Evolutionary conservation across 371 early-diverging fungal genomes (phyloP), one percentile per base, ranked within the genome.

Genomic region (Rhizomucor pusillus): DNA sequence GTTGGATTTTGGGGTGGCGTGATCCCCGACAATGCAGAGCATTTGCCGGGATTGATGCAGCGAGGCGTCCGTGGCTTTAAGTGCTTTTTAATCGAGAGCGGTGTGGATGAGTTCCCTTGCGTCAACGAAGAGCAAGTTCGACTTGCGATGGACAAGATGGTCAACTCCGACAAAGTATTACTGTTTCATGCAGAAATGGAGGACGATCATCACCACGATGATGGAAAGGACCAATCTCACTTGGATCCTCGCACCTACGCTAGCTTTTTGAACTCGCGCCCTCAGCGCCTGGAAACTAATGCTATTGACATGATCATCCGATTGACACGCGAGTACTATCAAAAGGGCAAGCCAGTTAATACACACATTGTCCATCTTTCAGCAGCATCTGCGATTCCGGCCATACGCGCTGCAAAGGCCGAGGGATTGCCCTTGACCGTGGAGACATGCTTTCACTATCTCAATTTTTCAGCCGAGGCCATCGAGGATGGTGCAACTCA

Each of bases 181-280:
- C 74, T 90, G 64, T 91, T 91, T 79, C 91, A 91, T 54, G 91
- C 91, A 13, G 91, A 91, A 71, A 82, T 86, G 88, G 87, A 82
- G 24, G 34, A 54, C 6, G 59, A 55, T 13, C 16, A 33, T 12
- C 41, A 46, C 18, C 23, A 36, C 12, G 36, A 43, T 37, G 39
- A 70, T 63, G 16, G 57, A 63, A 16, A 58, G 59, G 9, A 66
- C 61, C n/a, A 35, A 45, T 10, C 56, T 50, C 24, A 67, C 71
- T 20, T 62, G 46, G 76, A 81, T 23, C 68, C 75, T 40, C 75
- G 77, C 37, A 74, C 71, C 6, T 90, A 89, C 64, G 56, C 65
- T 13, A 87, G 85, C 24, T 91, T 90, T 66, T 70, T 90, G 52
- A 65, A 77, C 50, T 84, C 86, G 50, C 85, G 91, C 19, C 91